Conservation (phyloP, 371 early-diverging fungal genomes). For the Mucor lusitanicus region DNA sequence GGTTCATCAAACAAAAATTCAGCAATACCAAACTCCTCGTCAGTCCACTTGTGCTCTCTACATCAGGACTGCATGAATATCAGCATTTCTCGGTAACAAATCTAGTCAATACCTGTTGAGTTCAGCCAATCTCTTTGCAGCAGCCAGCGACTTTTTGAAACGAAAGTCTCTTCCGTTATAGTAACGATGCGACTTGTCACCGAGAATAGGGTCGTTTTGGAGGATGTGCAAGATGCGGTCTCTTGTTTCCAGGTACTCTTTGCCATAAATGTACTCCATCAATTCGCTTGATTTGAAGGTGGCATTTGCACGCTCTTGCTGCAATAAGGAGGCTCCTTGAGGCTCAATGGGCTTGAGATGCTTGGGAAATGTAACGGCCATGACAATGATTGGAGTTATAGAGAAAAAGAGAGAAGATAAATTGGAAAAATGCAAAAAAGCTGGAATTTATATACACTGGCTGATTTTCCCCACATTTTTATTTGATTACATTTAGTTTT, state of each 20-base stretch:
- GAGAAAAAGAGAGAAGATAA: not conserved
- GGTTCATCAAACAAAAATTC: slow-evolving; percentile 58
- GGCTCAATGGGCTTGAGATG: slow-evolving; percentile 57
- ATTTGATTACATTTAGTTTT: slow-evolving; percentile 13
- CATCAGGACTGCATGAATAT: not conserved
- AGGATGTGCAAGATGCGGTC: slow-evolving; percentile 48
- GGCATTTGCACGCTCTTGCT: slow-evolving; percentile 40
- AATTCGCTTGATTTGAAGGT: slow-evolving; percentile 43
- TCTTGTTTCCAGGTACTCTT: slow-evolving; percentile 43
- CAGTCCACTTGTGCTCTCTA: slow-evolving; percentile 55
- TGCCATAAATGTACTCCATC: slow-evolving; percentile 40
- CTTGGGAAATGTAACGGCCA: slow-evolving; percentile 44
- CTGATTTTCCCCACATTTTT: slow-evolving; percentile 18
- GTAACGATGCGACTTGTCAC: slow-evolving; percentile 60
- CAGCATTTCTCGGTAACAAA: not conserved
- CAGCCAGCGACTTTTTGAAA: slow-evolving; percentile 48
- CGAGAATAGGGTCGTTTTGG: slow-evolving; percentile 54
- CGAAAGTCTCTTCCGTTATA: slow-evolving; percentile 55
- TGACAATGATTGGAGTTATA: slow-evolving; percentile 8
- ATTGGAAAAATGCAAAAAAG: not conserved
- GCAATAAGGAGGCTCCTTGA: slow-evolving; percentile 49
- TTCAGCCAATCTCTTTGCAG: slow-evolving; percentile 54
- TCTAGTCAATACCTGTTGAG: slow-evolving; percentile 52
- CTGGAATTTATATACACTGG: not conserved
- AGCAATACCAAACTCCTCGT: slow-evolving; percentile 56